These are phyloP conservation scores for Boletellus sp. DNA, from an alignment of 1,284 basidiomycete species.

Conservation along the genomic window DNA sequence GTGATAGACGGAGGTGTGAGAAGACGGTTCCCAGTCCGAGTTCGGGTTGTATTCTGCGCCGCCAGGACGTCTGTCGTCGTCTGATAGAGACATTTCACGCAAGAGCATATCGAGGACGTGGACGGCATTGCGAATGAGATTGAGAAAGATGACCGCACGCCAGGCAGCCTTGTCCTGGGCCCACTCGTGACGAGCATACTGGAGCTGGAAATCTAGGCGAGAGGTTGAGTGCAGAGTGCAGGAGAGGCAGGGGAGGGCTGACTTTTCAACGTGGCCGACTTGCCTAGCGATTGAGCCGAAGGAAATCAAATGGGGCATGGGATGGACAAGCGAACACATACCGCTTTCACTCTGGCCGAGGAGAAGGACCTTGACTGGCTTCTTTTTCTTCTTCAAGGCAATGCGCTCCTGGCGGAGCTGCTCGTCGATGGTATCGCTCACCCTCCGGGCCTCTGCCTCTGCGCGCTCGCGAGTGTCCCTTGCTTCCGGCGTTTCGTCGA, in stretches of 20 bases:
- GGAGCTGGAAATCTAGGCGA: slow-evolving; percentile 59
- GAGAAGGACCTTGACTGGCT: slow-evolving; percentile 57
- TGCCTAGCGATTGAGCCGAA: slow-evolving; percentile 33
- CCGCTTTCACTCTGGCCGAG: slow-evolving; percentile 75
- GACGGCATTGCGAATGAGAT: slow-evolving; percentile 68
- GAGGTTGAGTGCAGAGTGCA: neutral
- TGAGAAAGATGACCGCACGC: slow-evolving; percentile 72
- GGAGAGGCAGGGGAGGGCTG: slow-evolving; percentile 12
- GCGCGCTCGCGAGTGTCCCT: slow-evolving; percentile 48
- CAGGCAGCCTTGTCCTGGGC: slow-evolving; percentile 64
- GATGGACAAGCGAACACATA: slow-evolving; percentile 14
- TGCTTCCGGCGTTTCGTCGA: slow-evolving; percentile 52
- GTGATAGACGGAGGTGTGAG: slow-evolving; percentile 35
- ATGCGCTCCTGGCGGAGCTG: slow-evolving; percentile 54
- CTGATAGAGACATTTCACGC: slow-evolving; percentile 49
- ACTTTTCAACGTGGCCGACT: slow-evolving; percentile 54
- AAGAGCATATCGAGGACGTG: slow-evolving; percentile 52
- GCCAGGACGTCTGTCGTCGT: slow-evolving; percentile 25
- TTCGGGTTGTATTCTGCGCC: slow-evolving; percentile 36
- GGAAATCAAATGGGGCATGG: slow-evolving; percentile 37
- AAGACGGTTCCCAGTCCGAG: slow-evolving; percentile 21
- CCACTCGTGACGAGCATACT: slow-evolving; percentile 65
- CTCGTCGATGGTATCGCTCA: slow-evolving; percentile 68
- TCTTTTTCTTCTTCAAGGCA: slow-evolving; percentile 51
- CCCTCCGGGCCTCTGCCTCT: slow-evolving; percentile 57